Base-by-base conservation (phyloP, 306 rosid genomes). In the Ammopiptanthus mongolicus region DNA sequence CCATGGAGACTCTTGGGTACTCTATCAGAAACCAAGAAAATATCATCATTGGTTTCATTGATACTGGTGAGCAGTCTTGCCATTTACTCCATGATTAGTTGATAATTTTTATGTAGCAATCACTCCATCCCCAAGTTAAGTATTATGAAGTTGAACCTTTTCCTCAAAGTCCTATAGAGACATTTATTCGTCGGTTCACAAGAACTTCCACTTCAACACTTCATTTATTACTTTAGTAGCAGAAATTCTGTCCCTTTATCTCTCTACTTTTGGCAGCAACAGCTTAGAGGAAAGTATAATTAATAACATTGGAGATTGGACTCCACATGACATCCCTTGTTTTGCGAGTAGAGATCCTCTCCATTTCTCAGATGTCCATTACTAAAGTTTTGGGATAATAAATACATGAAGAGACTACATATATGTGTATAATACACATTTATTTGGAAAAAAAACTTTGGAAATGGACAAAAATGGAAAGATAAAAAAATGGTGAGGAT, bases 21-120 rank as follows among this genome's bases (percentile, higher is more conserved):
- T 84, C 88, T 67, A 84, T 88, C 53, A 86, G 70, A 75, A 91
- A 91, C 82, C 96, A 91, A 89, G 96, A 84, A 31, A 86, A 91
- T 70, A 86, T 91, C 88, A 78, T 91, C 29, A 78, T 91, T 55
- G 97, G 97, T 62, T 91, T 91, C 90, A 89, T 91, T 70, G 96
- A 91, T 68, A 87, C 97, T 0, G 97, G 97, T 89, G 23, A 71
- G 87, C 48, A 42, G 41, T 19, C 42, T 73, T 63, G 29, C 80
- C 59, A 44, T 76, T 52, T 62, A 2, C 62, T 65, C 57, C 46
- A 69, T 71, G 62, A 61, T 69, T 61, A 52, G 59, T 74, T 67
- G 71, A 76, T 58, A 18, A 52, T 19, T 76, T 61, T 19, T 60
- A 59, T 56, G 73, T 41, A 41, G 18, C 70, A 59, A 19, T 34